Base-by-base conservation (phyloP, 169 alveolate genomes). In the Plasmodium berghei region DNA sequence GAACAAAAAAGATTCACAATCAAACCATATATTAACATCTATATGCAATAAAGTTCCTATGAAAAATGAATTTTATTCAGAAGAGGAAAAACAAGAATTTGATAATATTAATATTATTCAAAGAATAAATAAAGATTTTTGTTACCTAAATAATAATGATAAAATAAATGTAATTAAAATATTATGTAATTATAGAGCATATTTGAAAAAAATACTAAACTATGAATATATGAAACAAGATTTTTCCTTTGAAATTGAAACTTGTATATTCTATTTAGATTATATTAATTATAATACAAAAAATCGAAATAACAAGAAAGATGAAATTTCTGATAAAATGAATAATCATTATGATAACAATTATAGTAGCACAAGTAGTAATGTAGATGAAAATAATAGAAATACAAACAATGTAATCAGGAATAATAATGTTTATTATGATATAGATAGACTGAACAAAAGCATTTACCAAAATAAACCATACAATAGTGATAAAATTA, bases 231-330 rank as follows among this genome's bases (percentile, higher is more conserved):
- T 72, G 66, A 72, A 54, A 42, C 66, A 48, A 10, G 85, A 72
- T 0, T 72, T 49, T 59, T 72, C 85, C 18, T 72, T 72, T 52
- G 85, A 72, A 42, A 54, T 72, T 40, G 85, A 72, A 24, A 72
- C 85, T 1, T 72, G 85, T 24, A 34, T 49, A 14, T 72, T 72
- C 12, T 72, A 72, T 45, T 14, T 72, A 9, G 85, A 72, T 4
- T 10, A 72, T 10, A 72, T 72, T 6, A 46, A 49, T 26, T 52
- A 42, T 20, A 24, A 42, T 45, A 34, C 42, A 5, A 20, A 26
- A 26, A 26, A 62, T 24, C 66, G n/a, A 0, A 52, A 64, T 28
- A 48, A 6, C 58, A 12, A 58, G 3, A 18, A 42, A 3, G 58
- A 16, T 28, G n/a, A 20, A 5, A 46, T 28, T 1, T 12, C 26